Evolutionary conservation across 306 rosid species (phyloP).

Genomic region (Vigna mungo): DNA sequence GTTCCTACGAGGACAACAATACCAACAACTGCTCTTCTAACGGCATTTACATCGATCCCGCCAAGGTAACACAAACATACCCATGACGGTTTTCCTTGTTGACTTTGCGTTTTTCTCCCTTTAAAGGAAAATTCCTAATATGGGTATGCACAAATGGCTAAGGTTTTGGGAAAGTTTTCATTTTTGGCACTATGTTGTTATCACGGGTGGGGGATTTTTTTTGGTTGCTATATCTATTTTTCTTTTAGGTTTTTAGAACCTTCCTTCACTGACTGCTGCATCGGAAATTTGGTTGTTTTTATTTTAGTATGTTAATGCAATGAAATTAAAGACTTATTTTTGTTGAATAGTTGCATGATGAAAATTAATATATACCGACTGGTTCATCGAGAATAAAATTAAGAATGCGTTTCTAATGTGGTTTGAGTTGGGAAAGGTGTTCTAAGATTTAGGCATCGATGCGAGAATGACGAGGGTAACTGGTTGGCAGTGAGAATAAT

Average conservation of each 20-base stretch:
- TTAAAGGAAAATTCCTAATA: slow-evolving; percentile 7
- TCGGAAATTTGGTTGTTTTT: background rate
- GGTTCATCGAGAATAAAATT: background rate
- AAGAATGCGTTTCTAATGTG: background rate
- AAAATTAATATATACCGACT: background rate
- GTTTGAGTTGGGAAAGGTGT: too few relatives aligned
- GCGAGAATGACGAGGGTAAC: background rate
- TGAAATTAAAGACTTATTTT: background rate
- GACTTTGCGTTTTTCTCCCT: slow-evolving; percentile 8
- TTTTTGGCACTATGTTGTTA: slow-evolving; percentile 21
- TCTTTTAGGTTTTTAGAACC: background rate
- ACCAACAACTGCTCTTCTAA: slow-evolving; percentile 60
- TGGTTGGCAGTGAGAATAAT: background rate
- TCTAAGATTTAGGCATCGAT: background rate
- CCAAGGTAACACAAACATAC: slow-evolving; percentile 56
- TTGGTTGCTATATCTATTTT: background rate
- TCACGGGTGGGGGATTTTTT: slow-evolving; percentile 12
- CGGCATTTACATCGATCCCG: slow-evolving; percentile 63
- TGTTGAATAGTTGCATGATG: background rate
- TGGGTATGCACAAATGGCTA: slow-evolving; percentile 23
- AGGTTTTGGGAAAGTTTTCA: slow-evolving; percentile 42
- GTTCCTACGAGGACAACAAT: slow-evolving; percentile 63
- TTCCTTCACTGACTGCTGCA: background rate
- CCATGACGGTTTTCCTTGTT: background rate
- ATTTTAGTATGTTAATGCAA: background rate